Evolutionary conservation across 352 stramenopile species (phyloP), one percentile per base, ranked within the genome.

Genomic region (Pythium pectinolyticum): DNA sequence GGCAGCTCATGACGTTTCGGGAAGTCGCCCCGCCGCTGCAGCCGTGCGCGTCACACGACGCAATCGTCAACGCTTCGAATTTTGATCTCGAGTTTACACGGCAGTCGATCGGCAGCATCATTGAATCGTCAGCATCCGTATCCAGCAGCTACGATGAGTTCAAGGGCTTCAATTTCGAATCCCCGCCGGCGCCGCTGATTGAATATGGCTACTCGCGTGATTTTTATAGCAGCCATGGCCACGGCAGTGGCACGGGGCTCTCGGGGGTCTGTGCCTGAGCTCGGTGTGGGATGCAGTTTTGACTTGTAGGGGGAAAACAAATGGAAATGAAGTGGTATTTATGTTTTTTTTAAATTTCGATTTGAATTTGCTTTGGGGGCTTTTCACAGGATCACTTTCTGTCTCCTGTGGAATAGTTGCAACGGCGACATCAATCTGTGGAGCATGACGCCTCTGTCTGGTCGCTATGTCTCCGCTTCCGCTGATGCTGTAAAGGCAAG

Each of bases 41-140:
- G 28, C 84, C 87, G 11, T 95, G 86, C 66, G 43, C 59, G 11
- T 75, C 73, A 20, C 47, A 55, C 5, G 55, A 82, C 17, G 66
- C 64, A 7, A 80, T 88, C 45, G 78, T 87, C 15, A 80, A 89
- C 30, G 90, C 85, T 0, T 80, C 58, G 50, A 97, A 97, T 56
- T 95, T 98, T 62, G 75, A 92, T 49, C 63, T 79, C 27, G 87
- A 97, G 58, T 97, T 96, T 67, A 96, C 88, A 5, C 62, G 67
- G 14, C 60, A 84, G 10, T 79, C 89, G 8, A 58, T 90, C 12
- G 73, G 72, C 31, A 78, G 72, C 32, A 48, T 79, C n/a, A n/a
- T n/a, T n/a, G n/a, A n/a, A n/a, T n/a, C 51, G 75, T 81, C 46
- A 78, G 69, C 63, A 5, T 64, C 57, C 20, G 47, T 32, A 1